Evolutionary conservation across 106 monocot species (phyloP).

Genomic region (Dendrobium huoshanense): DNA sequence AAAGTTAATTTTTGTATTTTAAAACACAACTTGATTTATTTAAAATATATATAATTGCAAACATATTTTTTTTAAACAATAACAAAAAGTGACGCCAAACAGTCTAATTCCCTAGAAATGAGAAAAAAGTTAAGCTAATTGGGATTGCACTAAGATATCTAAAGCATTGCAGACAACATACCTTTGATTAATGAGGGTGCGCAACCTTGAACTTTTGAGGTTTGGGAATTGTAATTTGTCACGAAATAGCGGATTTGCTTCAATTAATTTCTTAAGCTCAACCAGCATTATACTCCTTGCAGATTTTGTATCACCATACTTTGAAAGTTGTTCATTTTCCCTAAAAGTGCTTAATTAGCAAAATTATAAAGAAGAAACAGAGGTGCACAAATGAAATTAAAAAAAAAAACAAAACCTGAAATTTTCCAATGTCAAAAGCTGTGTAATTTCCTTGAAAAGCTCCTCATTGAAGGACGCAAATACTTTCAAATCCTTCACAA

Average conservation of each 20-base stretch:
- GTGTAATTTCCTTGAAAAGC: conserved; percentile 61
- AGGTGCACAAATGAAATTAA: too few relatives aligned
- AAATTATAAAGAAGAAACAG: neutral
- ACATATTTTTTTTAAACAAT: neutral
- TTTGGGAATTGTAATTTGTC: conserved; percentile 77
- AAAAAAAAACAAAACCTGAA: conserved; percentile 42
- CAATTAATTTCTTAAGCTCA: conserved; percentile 89
- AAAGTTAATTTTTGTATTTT: neutral
- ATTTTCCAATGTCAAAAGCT: conserved; percentile 69
- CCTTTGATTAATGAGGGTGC: conserved; percentile 93
- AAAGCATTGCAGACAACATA: conserved; percentile 4
- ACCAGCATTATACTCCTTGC: conserved; percentile 71
- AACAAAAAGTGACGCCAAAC: neutral
- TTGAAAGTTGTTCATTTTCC: conserved; percentile 88
- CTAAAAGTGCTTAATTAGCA: conserved; percentile 19
- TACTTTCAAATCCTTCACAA: conserved; percentile 72
- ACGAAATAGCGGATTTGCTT: conserved; percentile 87
- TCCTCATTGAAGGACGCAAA: conserved; percentile 63
- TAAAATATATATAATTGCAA: neutral
- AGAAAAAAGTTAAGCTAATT: neutral
- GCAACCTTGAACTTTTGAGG: conserved; percentile 63
- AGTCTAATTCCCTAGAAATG: too few relatives aligned
- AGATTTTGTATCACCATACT: conserved; percentile 85
- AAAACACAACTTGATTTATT: neutral
- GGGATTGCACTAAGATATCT: neutral